Base-by-base conservation (phyloP, 495 filamentous ascomycete genomes). In the Glarea lozoyensis region DNA sequence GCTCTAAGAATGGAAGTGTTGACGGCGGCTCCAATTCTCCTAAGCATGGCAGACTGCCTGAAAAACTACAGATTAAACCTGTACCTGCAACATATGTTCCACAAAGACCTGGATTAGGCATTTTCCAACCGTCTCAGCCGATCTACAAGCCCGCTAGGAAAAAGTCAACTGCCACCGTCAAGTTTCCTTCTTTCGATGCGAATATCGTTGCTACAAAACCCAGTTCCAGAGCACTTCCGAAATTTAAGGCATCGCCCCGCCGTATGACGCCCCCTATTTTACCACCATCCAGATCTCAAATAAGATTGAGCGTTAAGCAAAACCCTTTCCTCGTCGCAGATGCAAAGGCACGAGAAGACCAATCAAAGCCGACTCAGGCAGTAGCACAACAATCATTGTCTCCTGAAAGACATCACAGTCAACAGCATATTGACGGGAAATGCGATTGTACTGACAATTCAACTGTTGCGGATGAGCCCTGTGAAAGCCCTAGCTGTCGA, bases 191-290 rank as follows among this genome's bases (percentile, higher is more conserved):
- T 12, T 39, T 39, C 19, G 22, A 39, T 12, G 9, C 11, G 10
- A 24, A 5, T n/a, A 22, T 22, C 17, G 19, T 24, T 9, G 2
- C 9, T 18, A 17, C 16, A 17, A 17, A 4, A 19, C 18, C 11
- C 34, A 17, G 13, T 17, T 37, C 34, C 32, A 35, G 11, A 19
- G 20, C 18, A 5, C 32, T 15, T 18, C 45, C 40, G 24, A 46
- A 54, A 54, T 50, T 45, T 56, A 54, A 57, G 58, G 48, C 58
- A n/a, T n/a, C 57, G 55, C 56, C 40, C 56, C 7, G 7, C 25
- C 25, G 25, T 7, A 29, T 7, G 25, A 29, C 7, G 7, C 7
- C 25, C 25, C 42, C 53, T 51, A 40, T 57, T 38, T 46, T 47
- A 43, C 53, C 54, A 50, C 46, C 25, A 37, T 43, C 33, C 16